Base-by-base conservation (phyloP, 495 filamentous ascomycete species). In the Daldinia loculata region DNA sequence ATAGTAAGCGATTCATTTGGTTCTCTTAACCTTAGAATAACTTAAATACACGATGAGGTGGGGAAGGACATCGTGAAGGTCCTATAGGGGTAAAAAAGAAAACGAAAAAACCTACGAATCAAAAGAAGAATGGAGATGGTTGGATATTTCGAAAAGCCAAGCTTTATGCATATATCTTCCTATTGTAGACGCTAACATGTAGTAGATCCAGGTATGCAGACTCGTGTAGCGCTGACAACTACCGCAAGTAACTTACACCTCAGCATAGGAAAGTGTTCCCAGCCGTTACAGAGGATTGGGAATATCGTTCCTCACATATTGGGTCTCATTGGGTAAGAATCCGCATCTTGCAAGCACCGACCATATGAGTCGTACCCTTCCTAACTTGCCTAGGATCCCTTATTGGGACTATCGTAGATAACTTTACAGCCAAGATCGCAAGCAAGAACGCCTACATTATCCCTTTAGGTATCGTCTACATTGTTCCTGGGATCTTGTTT, bases 381-480 rank as follows among this genome's bases (percentile, higher is more conserved):
- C 43, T 48, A 24, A 48, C 43, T 48, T 48, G 19, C 7, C 17
- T 32, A 77, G 75, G 75, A 14, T 71, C 84, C 7, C 80, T 89
- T 15, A 78, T 89, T 61, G 88, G 88, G 32, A 87, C 89, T n/a
- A 83, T 89, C 24, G 80, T 90, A 56, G 88, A 90, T 75, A 89
- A 88, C 72, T 84, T 84, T 64, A 86, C 87, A 1, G 77, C 80
- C 6, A 80, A 79, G 48, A 80, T 85, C 34, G 63, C 75, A 6
- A 81, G 77, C 29, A 84, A 77, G 60, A 72, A 80, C 12, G 80
- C 84, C 11, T 90, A 89, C 67, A 79, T 88, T 1, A 87, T 89
- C 56, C 86, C 88, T 4, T 80, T 90, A 0, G 87, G 87, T 8
- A 79, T 89, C 26, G 81, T 89, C 66, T 88, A 86, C 60, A 76